Evolutionary conservation across 78 protist species (phyloP).

Genomic region (Dictyostelium brefeldianum): DNA sequence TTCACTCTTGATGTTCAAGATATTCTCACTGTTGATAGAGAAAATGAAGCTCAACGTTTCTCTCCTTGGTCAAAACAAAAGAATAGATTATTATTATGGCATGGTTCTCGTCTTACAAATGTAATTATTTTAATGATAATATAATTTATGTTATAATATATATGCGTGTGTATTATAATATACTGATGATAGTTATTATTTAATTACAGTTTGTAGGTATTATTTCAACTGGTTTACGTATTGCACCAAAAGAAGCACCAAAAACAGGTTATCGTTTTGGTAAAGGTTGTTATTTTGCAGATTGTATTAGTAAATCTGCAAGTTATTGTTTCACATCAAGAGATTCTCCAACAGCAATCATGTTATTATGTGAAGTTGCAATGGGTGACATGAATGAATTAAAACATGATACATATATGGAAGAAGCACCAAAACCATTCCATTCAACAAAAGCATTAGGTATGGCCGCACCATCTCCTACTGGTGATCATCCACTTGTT

Average conservation of each 20-base stretch:
- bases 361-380: conserved; percentile 81
- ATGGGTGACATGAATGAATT: conserved; percentile 73
- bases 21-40: conserved; percentile 74
- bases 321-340: conserved; percentile 82
- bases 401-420: conserved; percentile 79
- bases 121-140: too few species aligned
- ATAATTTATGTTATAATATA: too few species aligned
- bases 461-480: conserved; percentile 75
- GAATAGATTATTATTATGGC: conserved; percentile 89
- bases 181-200: too few species aligned
- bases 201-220: conserved; percentile 86
- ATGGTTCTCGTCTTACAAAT: conserved; percentile 91
- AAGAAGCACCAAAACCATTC: conserved; percentile 73
- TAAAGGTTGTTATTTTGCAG: conserved; percentile 88
- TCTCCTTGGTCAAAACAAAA: conserved; percentile 48
- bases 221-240: conserved; percentile 90
- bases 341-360: conserved; percentile 64
- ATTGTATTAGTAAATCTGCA: conserved; percentile 78
- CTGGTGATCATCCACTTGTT: not conserved
- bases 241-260: conserved; percentile 95
- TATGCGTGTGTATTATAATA: too few species aligned
- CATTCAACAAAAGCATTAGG: conserved; percentile 84
- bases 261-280: conserved; percentile 92
- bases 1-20: conserved; percentile 73
- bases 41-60: conserved; percentile 84